These are phyloP conservation scores for Spatholobus suberectus DNA, from an alignment of 306 rosid species.

Conservation along the genomic window DNA sequence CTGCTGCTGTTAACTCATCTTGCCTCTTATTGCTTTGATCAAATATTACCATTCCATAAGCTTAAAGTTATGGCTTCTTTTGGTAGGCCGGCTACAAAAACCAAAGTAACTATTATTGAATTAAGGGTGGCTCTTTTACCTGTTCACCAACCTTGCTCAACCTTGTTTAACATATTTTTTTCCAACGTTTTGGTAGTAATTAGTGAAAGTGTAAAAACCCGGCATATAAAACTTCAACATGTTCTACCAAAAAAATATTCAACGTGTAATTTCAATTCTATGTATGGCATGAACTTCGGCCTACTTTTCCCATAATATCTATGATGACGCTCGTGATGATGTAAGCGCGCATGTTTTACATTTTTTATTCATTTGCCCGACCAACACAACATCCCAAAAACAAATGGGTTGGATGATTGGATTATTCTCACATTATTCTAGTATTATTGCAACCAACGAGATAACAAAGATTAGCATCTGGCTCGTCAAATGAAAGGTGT, in stretches of 20 bases:
- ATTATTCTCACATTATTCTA: slow-evolving; percentile 31
- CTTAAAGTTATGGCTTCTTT: neutral
- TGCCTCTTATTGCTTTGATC: neutral
- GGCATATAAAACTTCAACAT: neutral
- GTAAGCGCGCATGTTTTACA: slow-evolving; percentile 42
- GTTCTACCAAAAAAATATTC: neutral
- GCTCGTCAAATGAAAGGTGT: slow-evolving; percentile 24
- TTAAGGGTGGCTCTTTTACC: neutral
- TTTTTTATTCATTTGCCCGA: slow-evolving; percentile 45
- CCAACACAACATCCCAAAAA: slow-evolving; percentile 31
- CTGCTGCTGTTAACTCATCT: neutral
- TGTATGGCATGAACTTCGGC: slow-evolving; percentile 4
- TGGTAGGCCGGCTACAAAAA: neutral
- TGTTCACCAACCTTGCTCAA: neutral
- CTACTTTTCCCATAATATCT: slow-evolving; percentile 54
- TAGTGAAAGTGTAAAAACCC: neutral
- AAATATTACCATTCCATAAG: neutral
- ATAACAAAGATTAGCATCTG: slow-evolving; percentile 32
- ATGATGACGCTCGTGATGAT: slow-evolving; percentile 63
- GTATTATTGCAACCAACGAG: slow-evolving; percentile 31
- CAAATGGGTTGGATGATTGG: slow-evolving; percentile 31
- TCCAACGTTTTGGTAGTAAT: neutral
- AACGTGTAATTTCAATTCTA: slow-evolving; percentile 14
- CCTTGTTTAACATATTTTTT: neutral
- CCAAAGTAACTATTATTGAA: neutral